A percentile compares a stretch with the other conserved stretches of the same genome.
Conservation (phyloP, 768 basidiomycete genomes). For the Mycena belliarum region DNA sequence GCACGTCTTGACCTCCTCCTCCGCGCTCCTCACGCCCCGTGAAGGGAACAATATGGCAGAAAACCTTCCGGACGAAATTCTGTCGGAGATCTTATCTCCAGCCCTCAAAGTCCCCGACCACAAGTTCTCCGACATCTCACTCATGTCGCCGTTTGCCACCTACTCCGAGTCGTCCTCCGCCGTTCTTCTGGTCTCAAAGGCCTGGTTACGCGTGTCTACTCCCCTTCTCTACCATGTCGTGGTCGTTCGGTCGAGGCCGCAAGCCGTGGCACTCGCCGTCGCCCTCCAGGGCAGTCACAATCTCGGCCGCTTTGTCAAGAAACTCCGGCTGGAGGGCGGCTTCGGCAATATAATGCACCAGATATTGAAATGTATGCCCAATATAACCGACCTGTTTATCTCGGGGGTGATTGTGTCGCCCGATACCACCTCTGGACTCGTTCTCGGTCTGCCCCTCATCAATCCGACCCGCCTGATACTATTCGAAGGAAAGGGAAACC, state of each 20-base stretch:
- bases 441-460: background rate
- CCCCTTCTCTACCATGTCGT: background rate
- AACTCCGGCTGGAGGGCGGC: constrained; percentile 6
- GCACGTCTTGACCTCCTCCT: too few species aligned
- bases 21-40: too few species aligned
- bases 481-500: background rate
- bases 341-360: background rate
- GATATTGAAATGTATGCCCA: background rate
- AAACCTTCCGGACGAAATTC: too few species aligned
- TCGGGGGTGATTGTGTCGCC: background rate
- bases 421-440: background rate
- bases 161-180: too few species aligned
- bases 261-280: background rate
- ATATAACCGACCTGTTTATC: background rate
- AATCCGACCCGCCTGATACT: background rate
- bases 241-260: background rate
- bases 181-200: background rate
- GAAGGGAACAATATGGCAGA: too few species aligned
- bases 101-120: too few species aligned
- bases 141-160: too few species aligned
- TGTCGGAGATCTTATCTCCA: too few species aligned
- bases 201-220: background rate
- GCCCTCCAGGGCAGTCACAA: background rate
- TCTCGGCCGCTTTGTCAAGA: constrained; percentile 1
- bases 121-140: too few species aligned